A percentile compares a stretch with the other conserved stretches of the same genome.
These are phyloP conservation scores for Durusdinium trenchii DNA, from an alignment of 73 alveolate genomes.

Conservation along the genomic window DNA sequence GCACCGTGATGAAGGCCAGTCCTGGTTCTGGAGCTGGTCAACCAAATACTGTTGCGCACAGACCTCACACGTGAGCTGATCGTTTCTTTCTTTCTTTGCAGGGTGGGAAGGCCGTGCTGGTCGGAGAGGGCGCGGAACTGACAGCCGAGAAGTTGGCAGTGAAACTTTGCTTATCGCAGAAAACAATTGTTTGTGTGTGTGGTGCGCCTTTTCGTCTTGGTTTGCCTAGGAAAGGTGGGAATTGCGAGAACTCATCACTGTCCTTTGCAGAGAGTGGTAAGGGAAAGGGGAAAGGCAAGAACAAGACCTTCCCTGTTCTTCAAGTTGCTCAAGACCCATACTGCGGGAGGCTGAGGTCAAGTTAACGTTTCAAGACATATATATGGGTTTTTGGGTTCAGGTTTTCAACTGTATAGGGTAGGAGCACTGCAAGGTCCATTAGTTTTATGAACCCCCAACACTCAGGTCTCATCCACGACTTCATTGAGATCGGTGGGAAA, in stretches of 20 bases:
- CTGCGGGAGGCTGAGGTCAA: not conserved
- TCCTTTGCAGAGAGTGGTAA: not conserved
- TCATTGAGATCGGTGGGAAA: no score
- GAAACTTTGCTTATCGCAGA: not conserved
- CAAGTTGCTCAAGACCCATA: not conserved
- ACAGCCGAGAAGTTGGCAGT: not conserved
- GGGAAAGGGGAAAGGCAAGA: not conserved
- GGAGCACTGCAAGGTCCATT: no score
- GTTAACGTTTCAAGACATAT: no score
- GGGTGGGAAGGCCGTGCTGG: not conserved
- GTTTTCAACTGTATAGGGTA: no score
- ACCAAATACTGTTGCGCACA: no score
- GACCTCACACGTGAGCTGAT: not conserved
- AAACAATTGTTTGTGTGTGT: no score
- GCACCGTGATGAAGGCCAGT: not conserved
- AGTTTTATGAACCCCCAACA: no score
- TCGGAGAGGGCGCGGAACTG: not conserved
- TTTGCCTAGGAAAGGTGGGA: not conserved
- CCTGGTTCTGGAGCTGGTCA: not conserved
- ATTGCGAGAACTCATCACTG: not conserved
- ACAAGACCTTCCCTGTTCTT: not conserved
- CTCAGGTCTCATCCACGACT: not conserved
- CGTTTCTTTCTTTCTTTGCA: not conserved
- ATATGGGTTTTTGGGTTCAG: no score
- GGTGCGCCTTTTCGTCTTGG: no score